Base-by-base conservation (phyloP, 129 eudicot genomes). In the Arctium minus region DNA sequence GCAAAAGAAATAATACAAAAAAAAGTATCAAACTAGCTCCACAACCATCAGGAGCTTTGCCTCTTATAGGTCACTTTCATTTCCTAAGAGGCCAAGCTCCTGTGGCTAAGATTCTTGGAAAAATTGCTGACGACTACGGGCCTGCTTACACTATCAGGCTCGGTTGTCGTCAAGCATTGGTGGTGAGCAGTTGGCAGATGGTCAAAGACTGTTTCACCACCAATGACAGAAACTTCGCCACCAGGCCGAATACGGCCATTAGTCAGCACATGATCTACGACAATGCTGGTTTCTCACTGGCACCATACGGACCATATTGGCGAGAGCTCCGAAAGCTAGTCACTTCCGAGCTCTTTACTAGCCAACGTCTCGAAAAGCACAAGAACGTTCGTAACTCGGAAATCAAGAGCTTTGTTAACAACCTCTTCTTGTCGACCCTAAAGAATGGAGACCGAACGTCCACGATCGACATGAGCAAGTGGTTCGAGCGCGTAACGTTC, bases 241-340 rank as follows among this genome's bases (percentile, higher is more conserved):
- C 88, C 27, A 85, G 91, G 75, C 91, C 94, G 2, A 35, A 12
- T 67, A 70, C 69, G 85, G 89, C 94, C 2, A 40, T 79, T 27
- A 73, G 77, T 48, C 86, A 81, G 38, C 77, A 86, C 86, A 46
- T 90, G 40, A 81, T 86, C 36, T 86, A 90, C 27, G 62, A 78
- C 31, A 8, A 65, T 2, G 88, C 91, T 13, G 44, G 46, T 30
- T 90, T 90, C 50, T 85, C 86, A 1, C n/a, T 88, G 4, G 86
- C 91, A n/a, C 84, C 90, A 40, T 86, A 90, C 17, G 94, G 94
- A 56, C 87, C 87, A 31, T 88, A 86, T 42, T 90, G 90, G 91
- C 88, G 94, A 11, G 86, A 88, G 6, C 60, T 90, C 1, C 83
- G 91, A 30, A 90, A 88, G 71, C 7, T 90, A 83, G 92, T 86